Evolutionary conservation across 176 grass and related monocot species (phyloP).

Genomic region (Alopecurus myosuroides): DNA sequence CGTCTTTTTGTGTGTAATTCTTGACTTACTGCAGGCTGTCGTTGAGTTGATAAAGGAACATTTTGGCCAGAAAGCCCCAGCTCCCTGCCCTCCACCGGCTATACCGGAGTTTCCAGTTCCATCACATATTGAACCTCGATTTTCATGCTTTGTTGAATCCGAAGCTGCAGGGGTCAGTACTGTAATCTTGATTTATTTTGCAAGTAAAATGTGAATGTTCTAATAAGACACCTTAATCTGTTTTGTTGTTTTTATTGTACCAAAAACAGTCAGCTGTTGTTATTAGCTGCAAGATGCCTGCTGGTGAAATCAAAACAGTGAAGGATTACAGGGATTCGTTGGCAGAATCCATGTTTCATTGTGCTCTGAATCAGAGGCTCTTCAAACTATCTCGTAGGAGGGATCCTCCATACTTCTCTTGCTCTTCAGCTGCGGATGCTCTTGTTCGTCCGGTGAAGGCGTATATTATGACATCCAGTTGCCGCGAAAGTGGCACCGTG

Average conservation of each 20-base stretch:
- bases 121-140: conserved; percentile 85
- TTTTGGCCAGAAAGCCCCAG: conserved; percentile 74
- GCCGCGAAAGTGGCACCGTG: conserved; percentile 84
- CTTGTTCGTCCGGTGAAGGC: conserved; percentile 88
- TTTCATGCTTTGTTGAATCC: conserved; percentile 98
- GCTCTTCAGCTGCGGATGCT: conserved; percentile 86
- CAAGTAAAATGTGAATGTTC: neutral
- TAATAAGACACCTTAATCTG: neutral
- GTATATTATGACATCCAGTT: conserved; percentile 97
- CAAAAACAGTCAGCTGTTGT: conserved; percentile 89
- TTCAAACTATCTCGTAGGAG: conserved; percentile 94
- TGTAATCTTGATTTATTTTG: conserved; percentile 9
- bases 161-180: conserved; percentile 93
- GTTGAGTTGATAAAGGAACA: conserved; percentile 95
- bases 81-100: conserved; percentile 39
- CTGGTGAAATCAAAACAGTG: conserved; percentile 77
- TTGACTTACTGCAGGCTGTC: conserved; percentile 52
- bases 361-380: conserved; percentile 93
- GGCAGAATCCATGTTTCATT: conserved; percentile 95
- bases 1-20: neutral
- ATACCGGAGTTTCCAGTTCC: conserved; percentile 85
- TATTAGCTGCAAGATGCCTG: conserved; percentile 93
- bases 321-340: conserved; percentile 91
- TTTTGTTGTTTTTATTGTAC: conserved; percentile 35
- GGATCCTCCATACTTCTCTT: conserved; percentile 92